phyloP scores from a whole-genome alignment of 139 green algal species.

The Haematococcus lacustris region DNA sequence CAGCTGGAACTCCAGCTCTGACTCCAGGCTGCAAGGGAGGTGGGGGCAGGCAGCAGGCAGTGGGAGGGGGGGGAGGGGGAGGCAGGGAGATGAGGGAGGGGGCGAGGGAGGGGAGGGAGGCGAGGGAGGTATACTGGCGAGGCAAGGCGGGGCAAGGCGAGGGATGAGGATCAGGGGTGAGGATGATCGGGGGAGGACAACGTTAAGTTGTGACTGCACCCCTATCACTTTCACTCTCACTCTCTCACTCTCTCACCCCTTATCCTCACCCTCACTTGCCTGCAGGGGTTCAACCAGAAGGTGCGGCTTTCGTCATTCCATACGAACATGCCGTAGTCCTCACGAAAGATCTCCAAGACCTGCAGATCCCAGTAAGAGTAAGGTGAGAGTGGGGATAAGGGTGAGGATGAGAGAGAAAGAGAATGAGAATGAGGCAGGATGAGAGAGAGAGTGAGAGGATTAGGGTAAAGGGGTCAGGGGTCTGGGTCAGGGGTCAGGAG shows the following conservation, averaged over 20 bases:
- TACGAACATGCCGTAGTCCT: slow-evolving; percentile 80
- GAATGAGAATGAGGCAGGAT: too few species aligned
- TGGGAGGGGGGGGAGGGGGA: too few species aligned
- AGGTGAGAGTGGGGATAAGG: too few species aligned
- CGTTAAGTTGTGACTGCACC: not conserved
- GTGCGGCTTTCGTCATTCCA: slow-evolving; percentile 54
- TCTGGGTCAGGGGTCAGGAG: too few species aligned
- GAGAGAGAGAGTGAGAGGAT: too few species aligned
- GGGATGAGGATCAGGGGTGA: not conserved
- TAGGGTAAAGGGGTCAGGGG: too few species aligned
- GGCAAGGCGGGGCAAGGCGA: too few species aligned
- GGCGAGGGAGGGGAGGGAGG: too few species aligned
- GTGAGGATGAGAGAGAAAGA: too few species aligned
- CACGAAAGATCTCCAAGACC: slow-evolving; percentile 37
- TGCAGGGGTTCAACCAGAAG: slow-evolving; percentile 56
- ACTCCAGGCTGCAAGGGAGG: not conserved
- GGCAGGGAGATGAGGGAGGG: too few species aligned
- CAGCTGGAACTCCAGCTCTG: slow-evolving; percentile 4
- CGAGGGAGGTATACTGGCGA: too few species aligned
- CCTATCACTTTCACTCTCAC: slow-evolving; percentile 8
- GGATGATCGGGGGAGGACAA: not conserved
- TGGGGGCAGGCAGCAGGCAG: not conserved
- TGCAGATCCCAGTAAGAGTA: too few species aligned
- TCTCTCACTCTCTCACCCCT: slow-evolving; percentile 20
- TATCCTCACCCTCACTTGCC: not conserved